Evolutionary conservation across 345 rosid species (phyloP), one percentile per base, ranked within the genome.

Genomic region (Euphorbia peplus): DNA sequence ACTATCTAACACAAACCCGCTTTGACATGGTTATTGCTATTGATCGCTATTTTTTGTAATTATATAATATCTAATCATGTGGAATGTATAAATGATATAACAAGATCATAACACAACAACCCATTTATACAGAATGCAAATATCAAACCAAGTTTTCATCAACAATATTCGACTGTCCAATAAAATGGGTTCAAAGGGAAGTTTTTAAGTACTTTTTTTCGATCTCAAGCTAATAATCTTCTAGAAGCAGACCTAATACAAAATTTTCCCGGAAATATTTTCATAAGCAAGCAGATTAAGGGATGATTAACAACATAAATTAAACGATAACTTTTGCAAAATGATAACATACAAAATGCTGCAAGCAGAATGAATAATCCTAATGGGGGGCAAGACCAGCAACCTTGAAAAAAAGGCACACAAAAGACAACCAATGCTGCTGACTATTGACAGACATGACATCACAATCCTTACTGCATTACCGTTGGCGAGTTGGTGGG

Each of bases 371-470:
- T 58, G 82, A 62, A 46, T 71, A 78, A 73, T 72, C 70, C 80
- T 75, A 73, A 19, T 42, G 68, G 71, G 63, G n/a, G 11, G 11
- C 10, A 39, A 64, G 66, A 79, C 70, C 75, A 72, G 75, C 82
- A 70, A 77, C 69, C 79, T 64, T 35, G 66, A 70, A 44, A 12
- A 18, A 44, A 44, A 50, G 71, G 83, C 82, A 85, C 50, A 68
- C 80, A 72, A 76, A 72, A 76, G 64, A 53, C 82, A 74, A 72
- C 63, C 70, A 72, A 72, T 57, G 78, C 79, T 68, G 71, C 80
- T 68, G 70, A 77, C 67, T 62, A 80, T 63, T 65, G 73, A 73
- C 79, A 80, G 70, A 73, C 63, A 76, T 21, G 56, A 69, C 68
- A 70, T 68, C 77, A 73, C 68, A 78, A 71, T 66, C 75, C 73